These are phyloP conservation scores for Bonnemaisonia californica DNA, from an alignment of 31 red algal species.

Conservation along the genomic window DNA sequence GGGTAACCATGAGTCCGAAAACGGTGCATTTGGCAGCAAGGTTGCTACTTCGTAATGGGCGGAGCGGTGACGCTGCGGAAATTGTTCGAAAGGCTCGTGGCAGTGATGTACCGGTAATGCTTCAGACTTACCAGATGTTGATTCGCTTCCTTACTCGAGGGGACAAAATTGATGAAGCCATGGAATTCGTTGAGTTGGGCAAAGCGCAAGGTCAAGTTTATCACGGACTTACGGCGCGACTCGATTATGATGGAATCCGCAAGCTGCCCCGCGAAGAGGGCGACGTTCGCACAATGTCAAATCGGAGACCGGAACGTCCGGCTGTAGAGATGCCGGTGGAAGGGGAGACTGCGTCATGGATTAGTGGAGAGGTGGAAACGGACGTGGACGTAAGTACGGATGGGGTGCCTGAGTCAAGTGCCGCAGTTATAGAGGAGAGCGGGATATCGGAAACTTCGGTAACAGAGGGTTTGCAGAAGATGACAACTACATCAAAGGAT, in stretches of 20 bases:
- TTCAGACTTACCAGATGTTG: constrained; percentile 56
- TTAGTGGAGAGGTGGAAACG: no score
- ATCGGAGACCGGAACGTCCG: no score
- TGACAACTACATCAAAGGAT: no score
- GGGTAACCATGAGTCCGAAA: constrained; percentile 23
- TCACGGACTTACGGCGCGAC: constrained; percentile 36
- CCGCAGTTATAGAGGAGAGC: no score
- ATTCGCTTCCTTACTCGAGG: constrained; percentile 40
- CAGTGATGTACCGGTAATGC: constrained; percentile 12
- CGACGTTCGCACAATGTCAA: neutral
- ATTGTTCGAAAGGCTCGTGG: constrained; percentile 23
- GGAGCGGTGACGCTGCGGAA: neutral
- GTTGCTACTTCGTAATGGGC: constrained; percentile 40
- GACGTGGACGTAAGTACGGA: no score
- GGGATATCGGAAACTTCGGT: no score
- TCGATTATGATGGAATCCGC: constrained; percentile 4
- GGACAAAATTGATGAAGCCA: constrained; percentile 8
- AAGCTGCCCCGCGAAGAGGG: constrained; percentile 7
- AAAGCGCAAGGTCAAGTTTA: constrained; percentile 9
- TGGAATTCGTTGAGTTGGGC: constrained; percentile 20
- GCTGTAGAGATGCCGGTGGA: no score
- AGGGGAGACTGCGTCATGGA: no score
- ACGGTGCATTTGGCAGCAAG: constrained; percentile 43
- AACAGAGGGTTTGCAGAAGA: no score
- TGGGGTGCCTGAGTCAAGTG: no score